Evolutionary conservation across 106 monocot species (phyloP), one percentile per base, ranked within the genome.

Genomic region (Chionographis japonica): DNA sequence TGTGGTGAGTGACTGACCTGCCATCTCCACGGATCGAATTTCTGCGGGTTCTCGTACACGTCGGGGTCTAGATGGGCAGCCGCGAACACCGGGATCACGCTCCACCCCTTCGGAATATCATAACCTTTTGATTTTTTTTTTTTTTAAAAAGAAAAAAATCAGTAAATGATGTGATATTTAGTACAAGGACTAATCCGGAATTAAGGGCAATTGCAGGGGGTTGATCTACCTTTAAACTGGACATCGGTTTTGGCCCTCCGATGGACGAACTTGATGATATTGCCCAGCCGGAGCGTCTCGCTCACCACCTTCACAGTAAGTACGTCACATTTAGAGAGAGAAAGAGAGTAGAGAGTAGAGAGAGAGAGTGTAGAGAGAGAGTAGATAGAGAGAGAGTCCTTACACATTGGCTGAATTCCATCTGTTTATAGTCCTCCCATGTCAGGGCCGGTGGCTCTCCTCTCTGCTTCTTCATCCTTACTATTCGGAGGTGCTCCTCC

Each of bases 341-440:
- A 3, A 46, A 12, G 1, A 20, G 17, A 4, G 12, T 0, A 18
- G 18, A 6, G 4, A 42, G 42, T n/a, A 58, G 56, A 40, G 4
- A 3, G 6, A 36, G 9, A 2, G 6, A 12, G 27, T 14, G 15
- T n/a, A n/a, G n/a, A 40, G 39, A 56, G 18, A 58, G 13, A n/a
- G n/a, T n/a, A 35, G 15, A 70, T 13, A 9, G 43, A 57, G 2
- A 35, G 8, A 10, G 11, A 4, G 36, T 55, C n/a, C 63, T 57
- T 62, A 76, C 58, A 56, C 71, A 62, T 41, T 71, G 69, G 14
- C 46, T 53, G 52, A 81, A 70, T 2, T 71, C 70, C 80, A 75
- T 80, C 2, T 57, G 39, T 37, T 61, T 80, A 70, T 75, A 74
- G 42, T 80, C 80, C 8, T 80, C 80, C 80, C 80, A 80, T 8